Base-by-base conservation (phyloP, 1,284 basidiomycete genomes). In the Moesziomyces parantarcticus region DNA sequence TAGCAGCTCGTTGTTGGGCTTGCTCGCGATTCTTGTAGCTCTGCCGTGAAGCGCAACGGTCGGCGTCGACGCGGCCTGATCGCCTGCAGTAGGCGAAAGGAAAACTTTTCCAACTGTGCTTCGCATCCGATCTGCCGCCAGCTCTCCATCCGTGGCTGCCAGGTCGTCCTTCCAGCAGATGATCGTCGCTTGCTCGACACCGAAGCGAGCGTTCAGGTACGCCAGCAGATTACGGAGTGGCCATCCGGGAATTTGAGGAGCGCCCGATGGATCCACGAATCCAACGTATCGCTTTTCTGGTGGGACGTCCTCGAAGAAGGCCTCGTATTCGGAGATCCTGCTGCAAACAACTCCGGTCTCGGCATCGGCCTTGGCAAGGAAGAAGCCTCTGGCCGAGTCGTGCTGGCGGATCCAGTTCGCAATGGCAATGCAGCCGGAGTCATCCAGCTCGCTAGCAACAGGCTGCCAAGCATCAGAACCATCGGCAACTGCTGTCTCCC, bases 211-310 rank as follows among this genome's bases (percentile, higher is more conserved):
- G 5, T 69, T 55, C 5, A 82, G 57, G 91, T 94, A 26, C 8
- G 91, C 89, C 14, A 99, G 89, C 42, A 96, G 87, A 79, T 98
- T 99, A 42, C 96, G 91, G 7, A 98, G 87, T 0, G 93, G 92
- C 96, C 97, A 99, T 20, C 96, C 96, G 0, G 94, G 93, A 66
- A 92, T 91, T 1, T 88, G 84, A 0, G 89, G 86, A 39, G 89
- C 86, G 0, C 92, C 89, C 0, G 94, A 97, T 0, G 96, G 93
- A 82, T 99, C 96, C 48, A 93, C 84, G 84, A 98, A 96, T 3
- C 71, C 71, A 9, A 74, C 36, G 22, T 58, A 64, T 7, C 71
- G 58, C n/a, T 68, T 81, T 10, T 85, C 75, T 3, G 85, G 57
- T 5, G 87, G 82, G 0, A 85, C 82, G 40, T 81, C 83, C 0